Percentiles rank a stretch among this genome's conserved stretches.
Evolutionary conservation across 768 basidiomycete species (phyloP).

Genomic region (Suillus alpinus): DNA sequence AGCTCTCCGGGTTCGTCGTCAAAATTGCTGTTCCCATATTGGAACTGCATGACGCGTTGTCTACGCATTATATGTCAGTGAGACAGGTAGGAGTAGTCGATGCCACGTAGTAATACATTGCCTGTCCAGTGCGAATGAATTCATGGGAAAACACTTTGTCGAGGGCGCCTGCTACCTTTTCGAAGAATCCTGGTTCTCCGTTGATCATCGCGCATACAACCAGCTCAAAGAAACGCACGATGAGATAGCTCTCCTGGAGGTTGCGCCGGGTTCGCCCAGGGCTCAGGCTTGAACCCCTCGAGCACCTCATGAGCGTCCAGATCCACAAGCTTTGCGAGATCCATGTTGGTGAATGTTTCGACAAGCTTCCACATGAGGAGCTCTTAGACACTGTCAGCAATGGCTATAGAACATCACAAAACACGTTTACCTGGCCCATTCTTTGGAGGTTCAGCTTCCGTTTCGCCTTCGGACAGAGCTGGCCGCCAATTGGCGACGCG

Average conservation of each 20-base stretch:
- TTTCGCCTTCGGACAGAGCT: constrained; percentile 12
- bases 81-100: neutral
- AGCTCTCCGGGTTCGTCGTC: constrained; percentile 27
- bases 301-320: constrained; percentile 53
- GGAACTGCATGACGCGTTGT: constrained; percentile 52
- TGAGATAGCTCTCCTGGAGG: constrained; percentile 42
- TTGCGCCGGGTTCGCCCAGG: constrained; percentile 35
- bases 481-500: constrained; percentile 38
- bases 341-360: constrained; percentile 69
- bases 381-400: constrained; percentile 20
- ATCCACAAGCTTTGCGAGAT: constrained; percentile 56
- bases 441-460: constrained; percentile 25
- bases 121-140: constrained; percentile 30
- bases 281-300: constrained; percentile 41
- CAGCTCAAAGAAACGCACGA: constrained; percentile 27
- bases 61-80: constrained; percentile 17
- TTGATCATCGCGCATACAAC: neutral
- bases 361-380: constrained; percentile 50
- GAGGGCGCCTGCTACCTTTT: constrained; percentile 38
- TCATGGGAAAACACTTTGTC: constrained; percentile 44
- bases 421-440: constrained; percentile 36
- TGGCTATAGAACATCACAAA: neutral
- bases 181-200: constrained; percentile 45
- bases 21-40: constrained; percentile 47
- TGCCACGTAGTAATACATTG: constrained; percentile 30